phyloP scores from a whole-genome alignment of 1,284 basidiomycete species.

The Cutaneotrichosporon sp. region DNA sequence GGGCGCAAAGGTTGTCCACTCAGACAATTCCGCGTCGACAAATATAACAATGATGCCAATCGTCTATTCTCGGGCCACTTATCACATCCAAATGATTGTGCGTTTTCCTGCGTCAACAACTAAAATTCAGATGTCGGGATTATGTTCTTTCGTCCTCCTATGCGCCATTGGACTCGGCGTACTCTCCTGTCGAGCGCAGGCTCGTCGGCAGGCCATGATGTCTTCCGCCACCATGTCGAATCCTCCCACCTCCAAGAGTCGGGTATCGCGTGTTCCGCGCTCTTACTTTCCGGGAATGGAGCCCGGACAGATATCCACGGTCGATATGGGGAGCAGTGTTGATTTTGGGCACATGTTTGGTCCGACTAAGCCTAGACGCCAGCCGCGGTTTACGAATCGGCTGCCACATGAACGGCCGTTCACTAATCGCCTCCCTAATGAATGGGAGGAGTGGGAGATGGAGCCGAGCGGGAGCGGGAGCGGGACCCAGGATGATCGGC shows the following conservation, averaged over 20 bases:
- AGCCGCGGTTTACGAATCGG: background rate
- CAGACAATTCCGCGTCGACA: background rate
- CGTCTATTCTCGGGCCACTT: conserved; percentile 9
- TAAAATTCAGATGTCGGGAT: conserved; percentile 15
- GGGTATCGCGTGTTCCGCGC: conserved; percentile 1
- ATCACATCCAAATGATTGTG: conserved; percentile 18
- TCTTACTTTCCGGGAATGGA: conserved; percentile 2
- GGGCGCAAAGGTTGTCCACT: background rate
- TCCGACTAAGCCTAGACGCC: background rate
- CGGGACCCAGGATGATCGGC: background rate
- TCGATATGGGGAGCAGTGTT: conserved; percentile 6
- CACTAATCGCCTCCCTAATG: background rate
- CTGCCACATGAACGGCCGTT: background rate
- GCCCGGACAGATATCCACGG: background rate
- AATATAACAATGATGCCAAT: conserved; percentile 15
- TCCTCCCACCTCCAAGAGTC: background rate
- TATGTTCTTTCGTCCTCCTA: conserved; percentile 16
- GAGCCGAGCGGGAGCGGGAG: conserved; percentile 4
- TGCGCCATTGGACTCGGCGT: conserved; percentile 12
- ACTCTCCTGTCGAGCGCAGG: conserved; percentile 19
- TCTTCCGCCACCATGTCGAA: background rate
- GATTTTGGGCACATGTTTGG: conserved; percentile 7
- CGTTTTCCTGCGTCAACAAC: background rate
- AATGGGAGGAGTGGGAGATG: conserved; percentile 6
- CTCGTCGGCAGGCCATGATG: conserved; percentile 10